A percentile compares a stretch with the other conserved stretches of the same genome.
phyloP scores from a whole-genome alignment of 148 eudicot genomes.

The Chenopodium album region DNA sequence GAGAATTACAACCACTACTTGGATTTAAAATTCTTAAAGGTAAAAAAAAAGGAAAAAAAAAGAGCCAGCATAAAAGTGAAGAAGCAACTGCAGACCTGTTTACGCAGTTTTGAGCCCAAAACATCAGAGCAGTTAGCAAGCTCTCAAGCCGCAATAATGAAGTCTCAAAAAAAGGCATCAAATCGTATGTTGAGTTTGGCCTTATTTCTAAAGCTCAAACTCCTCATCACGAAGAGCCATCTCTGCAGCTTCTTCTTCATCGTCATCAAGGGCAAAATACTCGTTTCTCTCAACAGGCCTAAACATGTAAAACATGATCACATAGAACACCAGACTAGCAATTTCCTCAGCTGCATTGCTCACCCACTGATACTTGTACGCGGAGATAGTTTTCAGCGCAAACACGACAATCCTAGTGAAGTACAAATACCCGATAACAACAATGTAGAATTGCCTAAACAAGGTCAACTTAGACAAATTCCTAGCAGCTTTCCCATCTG shows the following conservation, averaged over 20 bases:
- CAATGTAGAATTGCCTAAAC: constrained; percentile 89
- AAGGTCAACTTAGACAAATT: constrained; percentile 78
- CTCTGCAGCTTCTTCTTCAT: constrained; percentile 94
- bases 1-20: constrained; percentile 28
- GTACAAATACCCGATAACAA: constrained; percentile 95
- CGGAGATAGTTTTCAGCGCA: constrained; percentile 75
- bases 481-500: constrained; percentile 97
- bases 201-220: constrained; percentile 59
- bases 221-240: constrained; percentile 87
- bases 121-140: constrained; percentile 28
- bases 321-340: constrained; percentile 80
- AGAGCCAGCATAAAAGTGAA: constrained; percentile 9
- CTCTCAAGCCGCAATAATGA: constrained; percentile 9
- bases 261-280: constrained; percentile 84
- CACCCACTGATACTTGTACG: constrained; percentile 96
- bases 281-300: constrained; percentile 95
- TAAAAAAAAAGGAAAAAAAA: not conserved
- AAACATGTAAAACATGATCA: constrained; percentile 91
- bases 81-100: constrained; percentile 27
- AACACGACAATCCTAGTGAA: constrained; percentile 94
- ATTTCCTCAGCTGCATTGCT: constrained; percentile 90
- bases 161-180: not conserved
- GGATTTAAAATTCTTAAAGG: constrained; percentile 5
- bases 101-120: constrained; percentile 11
- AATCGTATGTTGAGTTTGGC: not conserved